Evolutionary conservation across 2,329 filamentous ascomycete genomes (phyloP), one percentile per base, ranked within the genome.

Genomic region (Fusarium napiforme): DNA sequence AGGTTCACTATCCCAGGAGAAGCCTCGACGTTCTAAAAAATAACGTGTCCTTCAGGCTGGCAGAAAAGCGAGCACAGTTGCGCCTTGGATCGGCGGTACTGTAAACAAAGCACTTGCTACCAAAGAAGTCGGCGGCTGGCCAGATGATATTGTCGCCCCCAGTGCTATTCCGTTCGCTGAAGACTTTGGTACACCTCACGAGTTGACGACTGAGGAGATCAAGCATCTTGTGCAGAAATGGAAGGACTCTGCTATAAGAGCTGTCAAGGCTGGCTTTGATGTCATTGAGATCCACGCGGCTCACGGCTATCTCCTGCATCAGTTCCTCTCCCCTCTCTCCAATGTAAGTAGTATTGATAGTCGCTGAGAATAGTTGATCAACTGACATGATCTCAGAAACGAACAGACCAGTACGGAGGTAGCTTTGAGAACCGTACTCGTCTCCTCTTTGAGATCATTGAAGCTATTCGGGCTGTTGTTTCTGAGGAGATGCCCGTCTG

Each of bases 231-330:
- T 94, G 77, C 79, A 82, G 45, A 87, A 87, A 15, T 96, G 89
- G 83, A 89, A 85, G 9, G 87, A 87, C 4, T 85, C 89, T 1
- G 86, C 89, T 0, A 84, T 85, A 73, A 84, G 91, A 42, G 88
- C 93, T 2, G 81, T 95, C 9, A 84, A 89, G 70, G 92, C 90
- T 3, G 94, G 94, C 0, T 89, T 93, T 55, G 94, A 97, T 79
- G 88, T 91, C 12, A 90, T 97, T 66, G 94, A 97, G 81, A 85
- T 90, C 26, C 88, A 91, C 72, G 86, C 79, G 18, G 90, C 90
- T 3, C 91, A 93, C 74, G 91, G 91, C 7, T 94, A 93, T 76
- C 84, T 94, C 4, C 79, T 92, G 14, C 87, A 87, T 64, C 87
- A 92, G 73, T 94, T 94, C 79, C 82, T 92, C 19, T 91, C 87